Base-by-base conservation (phyloP, 1,284 basidiomycete genomes). In the Phellopilus nigrolimitatus region DNA sequence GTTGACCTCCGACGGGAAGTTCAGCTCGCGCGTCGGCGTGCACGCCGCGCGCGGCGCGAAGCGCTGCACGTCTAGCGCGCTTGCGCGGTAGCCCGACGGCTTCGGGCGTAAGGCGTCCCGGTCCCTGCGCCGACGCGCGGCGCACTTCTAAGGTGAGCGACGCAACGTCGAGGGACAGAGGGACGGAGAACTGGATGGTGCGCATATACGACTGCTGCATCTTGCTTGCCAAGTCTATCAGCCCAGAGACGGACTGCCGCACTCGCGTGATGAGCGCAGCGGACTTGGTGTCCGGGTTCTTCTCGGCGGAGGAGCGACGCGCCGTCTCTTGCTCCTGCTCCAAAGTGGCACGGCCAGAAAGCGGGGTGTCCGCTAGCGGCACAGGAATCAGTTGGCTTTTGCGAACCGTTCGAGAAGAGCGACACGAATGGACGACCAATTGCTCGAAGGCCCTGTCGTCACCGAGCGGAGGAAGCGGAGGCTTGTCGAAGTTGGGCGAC, bases 71-170 rank as follows among this genome's bases (percentile, higher is more conserved):
- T 75, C 73, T 40, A 57, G 54, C 46, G 64, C 43, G 31, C 58
- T 62, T 5, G 68, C 78, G 34, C 79, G 74, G 57, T 72, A 72
- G 6, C 79, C 79, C 43, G 51, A 48, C 41, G 53, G 57, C 44
- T 55, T 62, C 37, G 28, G 31, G 15, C 13, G 39, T 31, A 17
- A 34, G 28, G 39, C 21, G n/a, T 10, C 22, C n/a, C n/a, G n/a
- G n/a, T n/a, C n/a, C n/a, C n/a, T n/a, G n/a, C n/a, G n/a, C n/a
- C n/a, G n/a, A n/a, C n/a, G n/a, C n/a, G n/a, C n/a, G n/a, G n/a
- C n/a, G n/a, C n/a, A n/a, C n/a, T 17, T 38, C n/a, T 39, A 15
- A 12, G 13, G 33, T 36, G n/a, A 38, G 42, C 6, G 28, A n/a
- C 8, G 19, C 13, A 12, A 31, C 19, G n/a, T 45, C 24, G 27